These are phyloP conservation scores for Solanum chmielewskii DNA, from an alignment of 257 asterid species.

Conservation along the genomic window DNA sequence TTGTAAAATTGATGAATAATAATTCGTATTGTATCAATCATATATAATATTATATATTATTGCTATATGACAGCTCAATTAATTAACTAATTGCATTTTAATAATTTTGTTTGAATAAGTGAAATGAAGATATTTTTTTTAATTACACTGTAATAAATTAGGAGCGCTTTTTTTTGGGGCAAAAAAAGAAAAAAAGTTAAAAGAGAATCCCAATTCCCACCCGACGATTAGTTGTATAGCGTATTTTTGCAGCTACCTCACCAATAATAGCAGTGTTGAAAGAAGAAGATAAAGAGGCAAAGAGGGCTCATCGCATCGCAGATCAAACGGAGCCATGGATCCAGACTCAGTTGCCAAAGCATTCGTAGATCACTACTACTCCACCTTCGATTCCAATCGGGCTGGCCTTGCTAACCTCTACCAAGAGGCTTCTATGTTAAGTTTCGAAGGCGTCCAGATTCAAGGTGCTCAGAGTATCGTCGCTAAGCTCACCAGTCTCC, in stretches of 20 bases:
- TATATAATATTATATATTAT: no score
- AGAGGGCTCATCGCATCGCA: background rate
- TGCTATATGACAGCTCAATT: background rate
- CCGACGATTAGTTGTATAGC: background rate
- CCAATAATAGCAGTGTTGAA: background rate
- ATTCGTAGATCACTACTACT: slow-evolving; percentile 49
- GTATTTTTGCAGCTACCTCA: slow-evolving; percentile 11
- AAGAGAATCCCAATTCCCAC: background rate
- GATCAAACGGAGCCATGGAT: slow-evolving; percentile 19
- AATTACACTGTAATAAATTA: background rate
- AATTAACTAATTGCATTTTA: background rate
- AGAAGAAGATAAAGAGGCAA: background rate
- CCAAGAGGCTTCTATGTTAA: slow-evolving; percentile 41
- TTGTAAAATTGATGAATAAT: background rate
- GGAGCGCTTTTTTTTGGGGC: background rate
- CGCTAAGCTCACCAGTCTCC: slow-evolving; percentile 26
- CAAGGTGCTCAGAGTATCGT: slow-evolving; percentile 32
- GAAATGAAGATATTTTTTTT: background rate
- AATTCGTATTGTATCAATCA: background rate
- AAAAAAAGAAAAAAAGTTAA: background rate
- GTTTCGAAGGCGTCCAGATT: slow-evolving; percentile 47
- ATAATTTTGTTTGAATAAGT: background rate
- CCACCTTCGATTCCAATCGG: slow-evolving; percentile 41
- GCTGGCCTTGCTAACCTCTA: slow-evolving; percentile 32
- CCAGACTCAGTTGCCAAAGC: slow-evolving; percentile 45